A percentile compares a stretch with the other conserved stretches of the same genome.
phyloP scores from a whole-genome alignment of 208 protist species.

The Leishmania tropica region DNA sequence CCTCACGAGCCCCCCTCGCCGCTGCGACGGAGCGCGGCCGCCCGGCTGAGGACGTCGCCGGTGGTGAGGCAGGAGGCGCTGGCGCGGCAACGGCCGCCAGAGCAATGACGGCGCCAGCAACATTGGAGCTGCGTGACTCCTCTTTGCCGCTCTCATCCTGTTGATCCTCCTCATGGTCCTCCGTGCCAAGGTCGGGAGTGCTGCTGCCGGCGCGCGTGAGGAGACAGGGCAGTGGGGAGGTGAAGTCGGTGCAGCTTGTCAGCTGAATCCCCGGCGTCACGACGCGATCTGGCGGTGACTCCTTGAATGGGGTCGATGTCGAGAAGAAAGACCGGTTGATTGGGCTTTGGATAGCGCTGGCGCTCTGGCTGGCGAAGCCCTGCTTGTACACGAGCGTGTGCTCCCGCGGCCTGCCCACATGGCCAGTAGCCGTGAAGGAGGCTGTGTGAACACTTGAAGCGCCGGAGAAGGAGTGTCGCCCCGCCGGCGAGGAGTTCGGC shows the following conservation, averaged over 20 bases:
- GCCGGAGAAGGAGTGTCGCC: neutral
- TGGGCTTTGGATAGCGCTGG: neutral
- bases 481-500: neutral
- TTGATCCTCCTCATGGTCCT: neutral
- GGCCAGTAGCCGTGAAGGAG: neutral
- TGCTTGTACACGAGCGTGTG: conserved; percentile 6
- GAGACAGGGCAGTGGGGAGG: neutral
- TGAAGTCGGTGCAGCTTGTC: neutral
- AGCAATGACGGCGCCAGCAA: neutral
- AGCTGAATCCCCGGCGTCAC: neutral
- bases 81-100: neutral
- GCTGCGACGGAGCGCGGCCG: no score
- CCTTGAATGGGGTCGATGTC: neutral
- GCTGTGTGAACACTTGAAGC: neutral
- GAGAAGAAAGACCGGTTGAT: conserved; percentile 7
- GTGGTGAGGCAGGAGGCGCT: conserved; percentile 1
- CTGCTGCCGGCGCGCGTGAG: conserved; percentile 9
- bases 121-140: neutral
- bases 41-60: neutral
- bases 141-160: neutral
- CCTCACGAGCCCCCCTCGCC: neutral
- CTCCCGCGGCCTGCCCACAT: neutral
- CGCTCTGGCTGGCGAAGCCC: neutral
- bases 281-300: neutral
- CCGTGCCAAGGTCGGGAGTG: neutral